Base-by-base conservation (phyloP, 2,329 filamentous ascomycete genomes). In the Sphaerostilbella broomeana region DNA sequence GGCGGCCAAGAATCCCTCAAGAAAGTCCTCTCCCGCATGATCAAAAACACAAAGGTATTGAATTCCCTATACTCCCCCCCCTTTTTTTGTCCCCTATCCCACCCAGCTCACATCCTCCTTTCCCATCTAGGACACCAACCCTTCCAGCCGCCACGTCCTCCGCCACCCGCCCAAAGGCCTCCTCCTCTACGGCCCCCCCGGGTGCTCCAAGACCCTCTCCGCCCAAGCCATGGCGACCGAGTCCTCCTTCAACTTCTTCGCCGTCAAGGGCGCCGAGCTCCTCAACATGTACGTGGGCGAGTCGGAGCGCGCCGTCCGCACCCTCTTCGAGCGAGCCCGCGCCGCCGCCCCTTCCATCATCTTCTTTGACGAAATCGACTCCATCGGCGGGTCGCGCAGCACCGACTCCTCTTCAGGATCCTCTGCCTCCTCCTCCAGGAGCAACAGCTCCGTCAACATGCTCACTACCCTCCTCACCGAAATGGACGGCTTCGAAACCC, bases 231-330 rank as follows among this genome's bases (percentile, higher is more conserved):
- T 94, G 51, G 90, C 90, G 12, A 94, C 87, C 6, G 88, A 94
- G 59, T 86, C 86, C 20, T 84, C 84, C 4, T 81, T 94, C 62
- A 95, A 95, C 60, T 95, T 95, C 69, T 81, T 95, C 56, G 84
- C 88, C 7, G 86, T 97, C 49, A 95, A 95, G 64, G 90, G 88
- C 18, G 87, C 87, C 24, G 90, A 95, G 62, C 75, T 95, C 10
- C 79, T 95, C 44, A 94, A 88, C 64, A 95, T 94, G 86, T 97
- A 95, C 61, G 89, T 97, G 13, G 90, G 90, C 45, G 90, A 97
- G 60, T 90, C 88, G 2, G 90, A 97, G 64, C 79, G 87, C 9
- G 81, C 84, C 6, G 75, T 95, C 28, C 79, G 90, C 25, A 84
- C 87, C 40, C 77, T 95, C 1, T 95, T 97, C 58, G 75, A 81